Percentiles rank a stretch among this genome's conserved stretches.
Evolutionary conservation across 2,329 filamentous ascomycete species (phyloP).

Genomic region (Scedosporium apiospermum): DNA sequence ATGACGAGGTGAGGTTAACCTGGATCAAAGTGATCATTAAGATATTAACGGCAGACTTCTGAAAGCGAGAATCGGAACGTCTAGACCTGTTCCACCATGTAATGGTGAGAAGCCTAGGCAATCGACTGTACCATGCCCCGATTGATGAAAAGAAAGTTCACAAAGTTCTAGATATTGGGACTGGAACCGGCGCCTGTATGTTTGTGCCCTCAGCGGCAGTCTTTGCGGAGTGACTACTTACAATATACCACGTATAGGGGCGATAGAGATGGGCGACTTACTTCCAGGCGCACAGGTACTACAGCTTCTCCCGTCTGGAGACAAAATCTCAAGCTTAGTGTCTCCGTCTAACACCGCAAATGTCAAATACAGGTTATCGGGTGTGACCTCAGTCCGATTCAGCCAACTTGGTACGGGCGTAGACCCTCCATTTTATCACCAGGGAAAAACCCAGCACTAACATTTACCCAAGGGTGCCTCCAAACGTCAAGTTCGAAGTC

Average conservation of each 20-base stretch:
- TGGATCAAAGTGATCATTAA: background rate
- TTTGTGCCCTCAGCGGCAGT: background rate
- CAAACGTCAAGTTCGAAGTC: slow-evolving; percentile 17
- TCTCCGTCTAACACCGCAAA: background rate
- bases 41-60: background rate
- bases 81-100: slow-evolving; percentile 45
- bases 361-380: slow-evolving; percentile 11
- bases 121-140: slow-evolving; percentile 22
- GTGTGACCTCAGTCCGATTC: slow-evolving; percentile 17
- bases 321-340: background rate
- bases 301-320: background rate
- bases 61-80: slow-evolving; percentile 36
- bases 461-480: slow-evolving; percentile 11
- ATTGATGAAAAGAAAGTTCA: slow-evolving; percentile 10
- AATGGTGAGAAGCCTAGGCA: slow-evolving; percentile 33
- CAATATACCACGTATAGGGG: slow-evolving; percentile 17
- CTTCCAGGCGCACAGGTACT: slow-evolving; percentile 13
- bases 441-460: background rate
- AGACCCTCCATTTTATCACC: background rate
- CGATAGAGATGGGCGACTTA: slow-evolving; percentile 31
- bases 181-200: slow-evolving; percentile 15
- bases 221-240: background rate
- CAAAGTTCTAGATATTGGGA: slow-evolving; percentile 16
- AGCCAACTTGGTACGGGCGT: slow-evolving; percentile 11
- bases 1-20: background rate